Evolutionary conservation across 2,329 filamentous ascomycete species (phyloP), one percentile per base, ranked within the genome.

Genomic region (Alternaria gansuensis): DNA sequence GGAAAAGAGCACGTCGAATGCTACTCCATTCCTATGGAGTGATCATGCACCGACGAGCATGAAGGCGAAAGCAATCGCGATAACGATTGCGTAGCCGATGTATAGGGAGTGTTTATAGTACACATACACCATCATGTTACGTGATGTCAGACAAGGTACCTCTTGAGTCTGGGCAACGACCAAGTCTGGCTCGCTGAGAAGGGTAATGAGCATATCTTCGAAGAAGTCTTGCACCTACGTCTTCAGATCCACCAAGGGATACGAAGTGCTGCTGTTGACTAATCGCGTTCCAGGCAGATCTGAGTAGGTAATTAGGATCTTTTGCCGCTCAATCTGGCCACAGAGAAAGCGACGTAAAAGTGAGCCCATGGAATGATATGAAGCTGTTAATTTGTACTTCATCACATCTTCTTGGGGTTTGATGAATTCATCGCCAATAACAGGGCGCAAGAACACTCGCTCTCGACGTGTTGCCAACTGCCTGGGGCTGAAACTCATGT

Each of bases 131-230:
- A 71, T 72, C 24, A 69, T 56, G 5, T 59, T 66, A 1, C 71
- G 65, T 1, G 65, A 64, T 51, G 75, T 77, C 1, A 48, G 33
- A 54, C 76, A 78, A 0, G 64, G 61, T 4, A 75, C 67, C 11
- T 59, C 45, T 17, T 65, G 34, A 2, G 51, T 66, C 21, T 70
- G 55, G 3, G 66, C 69, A 17, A 75, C 57, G 11, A 74, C 64
- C 4, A 78, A 66, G 1, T 69, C 68, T 0, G 72, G 72, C 23
- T 78, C 75, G 14, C 64, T 70, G 17, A 78, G 69, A 3, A 78
- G 65, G 0, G 73, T 73, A 59, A 78, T 62, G 3, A 78, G 62
- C 59, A 78, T 77, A 43, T 78, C 75, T 60, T 78, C 75, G 52
- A 75, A 77, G 0, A 77, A 50, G 11, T 52, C 41, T 34, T 76